Evolutionary conservation across 768 basidiomycete species (phyloP).

Genomic region (Pholiota molesta): DNA sequence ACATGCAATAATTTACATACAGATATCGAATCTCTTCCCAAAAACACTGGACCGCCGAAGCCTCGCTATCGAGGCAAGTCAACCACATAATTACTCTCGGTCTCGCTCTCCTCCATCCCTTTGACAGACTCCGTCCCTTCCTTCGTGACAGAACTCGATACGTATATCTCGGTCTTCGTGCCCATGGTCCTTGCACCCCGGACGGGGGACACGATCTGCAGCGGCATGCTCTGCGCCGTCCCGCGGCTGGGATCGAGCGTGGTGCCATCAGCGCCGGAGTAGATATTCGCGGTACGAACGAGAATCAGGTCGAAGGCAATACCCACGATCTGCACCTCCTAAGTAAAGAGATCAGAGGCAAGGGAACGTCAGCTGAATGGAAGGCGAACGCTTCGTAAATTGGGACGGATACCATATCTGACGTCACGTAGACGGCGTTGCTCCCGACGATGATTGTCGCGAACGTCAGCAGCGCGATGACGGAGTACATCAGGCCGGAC

Average conservation of each 20-base stretch:
- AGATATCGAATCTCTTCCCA: neutral
- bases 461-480: constrained; percentile 22
- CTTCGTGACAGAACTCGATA: neutral
- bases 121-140: neutral
- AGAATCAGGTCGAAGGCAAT: constrained; percentile 32
- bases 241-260: neutral
- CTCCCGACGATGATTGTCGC: constrained; percentile 21
- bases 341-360: too few species aligned
- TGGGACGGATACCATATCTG: constrained; percentile 23
- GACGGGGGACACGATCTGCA: neutral
- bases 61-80: neutral
- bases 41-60: neutral
- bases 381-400: neutral
- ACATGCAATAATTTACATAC: neutral
- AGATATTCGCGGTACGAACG: neutral
- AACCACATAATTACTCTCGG: neutral
- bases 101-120: neutral
- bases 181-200: neutral
- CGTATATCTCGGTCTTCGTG: neutral
- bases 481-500: constrained; percentile 30
- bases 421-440: constrained; percentile 26
- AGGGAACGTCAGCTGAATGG: neutral
- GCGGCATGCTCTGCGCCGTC: neutral
- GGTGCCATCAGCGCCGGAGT: neutral
- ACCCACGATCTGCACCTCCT: constrained; percentile 26